Percentiles rank a stretch among this genome's conserved stretches.
Evolutionary conservation across 257 asterid species (phyloP).

Genomic region (Jacaranda copaia): DNA sequence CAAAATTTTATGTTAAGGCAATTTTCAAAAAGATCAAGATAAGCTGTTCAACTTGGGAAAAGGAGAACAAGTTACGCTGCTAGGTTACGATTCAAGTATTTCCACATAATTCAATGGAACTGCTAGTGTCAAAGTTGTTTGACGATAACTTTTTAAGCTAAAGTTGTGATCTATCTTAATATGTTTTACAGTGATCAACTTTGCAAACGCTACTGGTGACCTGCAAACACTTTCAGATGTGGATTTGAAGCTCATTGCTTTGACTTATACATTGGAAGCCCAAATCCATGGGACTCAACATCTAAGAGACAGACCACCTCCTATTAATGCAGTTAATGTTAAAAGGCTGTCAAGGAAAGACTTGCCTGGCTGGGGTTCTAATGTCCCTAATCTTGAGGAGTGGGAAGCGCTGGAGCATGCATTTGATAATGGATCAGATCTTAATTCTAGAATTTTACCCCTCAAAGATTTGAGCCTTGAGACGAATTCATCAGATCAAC

Average conservation of each 20-base stretch:
- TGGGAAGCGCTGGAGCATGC: conserved; percentile 94
- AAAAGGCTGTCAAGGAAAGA: conserved; percentile 95
- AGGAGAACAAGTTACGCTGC: conserved; percentile 4
- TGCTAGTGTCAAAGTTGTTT: background rate
- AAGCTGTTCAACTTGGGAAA: background rate
- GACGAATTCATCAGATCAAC: conserved; percentile 52
- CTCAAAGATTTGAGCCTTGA: conserved; percentile 66
- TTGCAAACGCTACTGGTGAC: conserved; percentile 98
- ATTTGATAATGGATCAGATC: conserved; percentile 54
- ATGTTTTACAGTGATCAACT: conserved; percentile 68
- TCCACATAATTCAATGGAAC: background rate
- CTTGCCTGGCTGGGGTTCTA: conserved; percentile 98
- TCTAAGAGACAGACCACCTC: conserved; percentile 85
- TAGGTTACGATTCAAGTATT: background rate
- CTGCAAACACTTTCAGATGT: conserved; percentile 98
- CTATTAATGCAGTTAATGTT: conserved; percentile 76
- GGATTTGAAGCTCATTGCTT: conserved; percentile 94
- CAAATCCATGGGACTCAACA: conserved; percentile 86
- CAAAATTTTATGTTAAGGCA: background rate
- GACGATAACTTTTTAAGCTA: conserved; percentile 5
- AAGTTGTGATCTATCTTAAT: conserved; percentile 18
- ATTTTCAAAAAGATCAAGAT: background rate
- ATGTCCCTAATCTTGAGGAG: conserved; percentile 89
- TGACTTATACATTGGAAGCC: conserved; percentile 81
- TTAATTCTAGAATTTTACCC: conserved; percentile 78